Evolutionary conservation across 1,284 basidiomycete species (phyloP).

Genomic region (Athelia sp.): DNA sequence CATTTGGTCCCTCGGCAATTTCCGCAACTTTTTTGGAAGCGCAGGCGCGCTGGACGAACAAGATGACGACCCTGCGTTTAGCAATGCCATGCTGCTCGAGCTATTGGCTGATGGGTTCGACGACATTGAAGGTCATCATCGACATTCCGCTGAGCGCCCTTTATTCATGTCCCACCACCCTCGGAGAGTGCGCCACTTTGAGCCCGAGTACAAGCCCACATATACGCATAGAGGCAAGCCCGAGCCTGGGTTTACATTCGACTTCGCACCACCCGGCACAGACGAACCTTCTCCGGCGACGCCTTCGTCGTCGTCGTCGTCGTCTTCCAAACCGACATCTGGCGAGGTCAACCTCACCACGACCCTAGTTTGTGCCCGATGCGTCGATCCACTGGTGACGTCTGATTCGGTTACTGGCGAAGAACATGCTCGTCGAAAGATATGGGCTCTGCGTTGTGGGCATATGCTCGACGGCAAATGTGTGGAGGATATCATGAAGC

Average conservation of each 20-base stretch:
- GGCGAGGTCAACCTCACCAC: slow-evolving; percentile 19
- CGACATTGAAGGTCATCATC: no score
- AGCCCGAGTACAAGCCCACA: slow-evolving; percentile 45
- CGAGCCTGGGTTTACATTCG: slow-evolving; percentile 56
- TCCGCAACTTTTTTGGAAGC: not conserved
- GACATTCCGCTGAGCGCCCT: not conserved
- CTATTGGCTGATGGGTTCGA: no score
- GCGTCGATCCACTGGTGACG: slow-evolving; percentile 49
- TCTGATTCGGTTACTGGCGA: slow-evolving; percentile 24
- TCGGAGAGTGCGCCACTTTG: slow-evolving; percentile 8
- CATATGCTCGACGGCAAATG: slow-evolving; percentile 76
- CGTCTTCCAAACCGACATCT: slow-evolving; percentile 23
- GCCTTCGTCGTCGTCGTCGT: slow-evolving; percentile 15
- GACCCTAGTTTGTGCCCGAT: slow-evolving; percentile 58
- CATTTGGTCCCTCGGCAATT: slow-evolving; percentile 1
- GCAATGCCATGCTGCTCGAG: not conserved
- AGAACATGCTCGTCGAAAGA: slow-evolving; percentile 33
- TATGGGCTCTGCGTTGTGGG: slow-evolving; percentile 71
- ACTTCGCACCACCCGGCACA: slow-evolving; percentile 43
- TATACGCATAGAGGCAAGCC: slow-evolving; percentile 60
- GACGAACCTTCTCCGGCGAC: slow-evolving; percentile 27
- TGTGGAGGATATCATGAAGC: slow-evolving; percentile 48
- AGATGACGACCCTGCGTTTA: slow-evolving; percentile 7
- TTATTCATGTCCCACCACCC: slow-evolving; percentile 6
- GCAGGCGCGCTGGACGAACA: not conserved